A percentile compares a stretch with the other conserved stretches of the same genome.
Evolutionary conservation across 1,284 basidiomycete species (phyloP).

Genomic region (Erythrobasidium hasegawianum): DNA sequence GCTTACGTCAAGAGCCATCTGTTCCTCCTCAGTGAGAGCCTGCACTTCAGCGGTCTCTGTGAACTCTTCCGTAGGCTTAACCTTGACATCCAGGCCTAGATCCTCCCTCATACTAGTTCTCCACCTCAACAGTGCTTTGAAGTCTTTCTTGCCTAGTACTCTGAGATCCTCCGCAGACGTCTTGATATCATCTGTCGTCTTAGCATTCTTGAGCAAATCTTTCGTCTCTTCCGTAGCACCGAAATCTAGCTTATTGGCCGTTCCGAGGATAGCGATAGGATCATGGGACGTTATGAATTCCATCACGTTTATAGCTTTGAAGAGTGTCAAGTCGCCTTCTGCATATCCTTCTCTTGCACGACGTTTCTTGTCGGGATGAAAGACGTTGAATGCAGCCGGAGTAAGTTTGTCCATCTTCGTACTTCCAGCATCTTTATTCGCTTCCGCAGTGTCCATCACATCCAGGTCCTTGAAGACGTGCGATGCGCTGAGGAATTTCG

Average conservation of each 20-base stretch:
- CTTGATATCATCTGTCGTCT: conserved; percentile 75
- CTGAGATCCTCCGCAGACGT: conserved; percentile 87
- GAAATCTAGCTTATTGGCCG: conserved; percentile 80
- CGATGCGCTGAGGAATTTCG: conserved; percentile 95
- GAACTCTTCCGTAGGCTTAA: conserved; percentile 57
- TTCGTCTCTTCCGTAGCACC: conserved; percentile 74
- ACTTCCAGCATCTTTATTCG: conserved; percentile 33
- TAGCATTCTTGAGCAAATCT: conserved; percentile 67
- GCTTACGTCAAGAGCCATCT: conserved; percentile 81
- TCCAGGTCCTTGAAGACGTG: conserved; percentile 94
- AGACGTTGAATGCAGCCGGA: conserved; percentile 67
- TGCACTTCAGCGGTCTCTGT: conserved; percentile 75
- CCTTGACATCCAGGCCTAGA: conserved; percentile 76
- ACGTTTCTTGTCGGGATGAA: conserved; percentile 95
- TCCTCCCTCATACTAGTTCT: conserved; percentile 75
- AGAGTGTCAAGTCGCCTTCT: conserved; percentile 89
- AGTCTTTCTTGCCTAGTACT: conserved; percentile 95
- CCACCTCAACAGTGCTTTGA: conserved; percentile 92
- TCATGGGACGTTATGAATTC: conserved; percentile 67
- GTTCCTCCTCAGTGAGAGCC: conserved; percentile 76
- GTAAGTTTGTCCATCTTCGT: conserved; percentile 52
- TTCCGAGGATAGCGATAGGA: conserved; percentile 75
- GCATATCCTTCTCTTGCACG: conserved; percentile 91
- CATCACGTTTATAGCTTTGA: conserved; percentile 67
- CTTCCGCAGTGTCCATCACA: conserved; percentile 41